Conservation (phyloP, 2,329 filamentous ascomycete genomes). For the Xylariaceae sp. region DNA sequence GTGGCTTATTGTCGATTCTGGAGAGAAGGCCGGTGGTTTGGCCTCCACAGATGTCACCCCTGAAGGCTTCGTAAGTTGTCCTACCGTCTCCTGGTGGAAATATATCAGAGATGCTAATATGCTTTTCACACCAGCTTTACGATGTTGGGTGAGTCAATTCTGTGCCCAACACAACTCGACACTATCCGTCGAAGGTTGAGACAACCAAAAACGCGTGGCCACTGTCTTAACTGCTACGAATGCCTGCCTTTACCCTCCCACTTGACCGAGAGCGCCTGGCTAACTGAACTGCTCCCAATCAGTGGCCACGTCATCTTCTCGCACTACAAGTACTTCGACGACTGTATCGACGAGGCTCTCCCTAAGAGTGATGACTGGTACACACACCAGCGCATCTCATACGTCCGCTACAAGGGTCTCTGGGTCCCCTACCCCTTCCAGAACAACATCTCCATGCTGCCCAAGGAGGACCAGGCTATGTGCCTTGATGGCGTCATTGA, state of each 20-base stretch:
- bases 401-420: conserved; percentile 91
- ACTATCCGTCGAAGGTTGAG: too few species aligned
- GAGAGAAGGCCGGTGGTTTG: conserved; percentile 88
- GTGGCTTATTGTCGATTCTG: conserved; percentile 93
- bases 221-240: neutral
- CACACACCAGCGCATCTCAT: conserved; percentile 96
- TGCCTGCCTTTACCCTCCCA: too few species aligned
- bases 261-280: too few species aligned
- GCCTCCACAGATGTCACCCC: conserved; percentile 92
- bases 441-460: conserved; percentile 98
- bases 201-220: too few species aligned
- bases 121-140: conserved; percentile 65
- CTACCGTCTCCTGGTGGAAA: neutral
- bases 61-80: conserved; percentile 85
- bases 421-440: conserved; percentile 99
- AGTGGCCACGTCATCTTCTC: conserved; percentile 97
- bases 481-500: conserved; percentile 96
- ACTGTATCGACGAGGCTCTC: conserved; percentile 95
- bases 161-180: too few species aligned
- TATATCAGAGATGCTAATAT: neutral
- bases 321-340: conserved; percentile 99
- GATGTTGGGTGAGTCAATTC: conserved; percentile 61
- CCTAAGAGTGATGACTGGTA: conserved; percentile 95
- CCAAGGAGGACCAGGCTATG: conserved; percentile 93
- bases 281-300: conserved; percentile 4